These are phyloP conservation scores for Graphilbum ipis-grandicollis DNA, from an alignment of 2,329 filamentous ascomycete genomes.

Conservation along the genomic window DNA sequence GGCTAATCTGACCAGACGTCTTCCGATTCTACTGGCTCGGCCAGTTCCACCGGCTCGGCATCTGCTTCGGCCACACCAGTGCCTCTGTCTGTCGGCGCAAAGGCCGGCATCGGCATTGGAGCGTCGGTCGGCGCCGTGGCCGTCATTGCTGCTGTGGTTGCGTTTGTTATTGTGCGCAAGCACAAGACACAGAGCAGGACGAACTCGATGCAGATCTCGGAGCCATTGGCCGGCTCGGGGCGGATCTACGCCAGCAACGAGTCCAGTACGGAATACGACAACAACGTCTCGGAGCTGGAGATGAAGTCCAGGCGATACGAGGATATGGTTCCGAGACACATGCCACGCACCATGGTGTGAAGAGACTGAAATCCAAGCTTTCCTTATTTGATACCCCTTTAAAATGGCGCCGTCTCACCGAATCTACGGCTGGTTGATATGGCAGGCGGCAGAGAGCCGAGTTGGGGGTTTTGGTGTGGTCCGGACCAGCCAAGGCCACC, in stretches of 20 bases:
- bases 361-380: neutral
- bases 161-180: slow-evolving; percentile 6
- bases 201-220: slow-evolving; percentile 25
- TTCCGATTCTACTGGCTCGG: neutral
- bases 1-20: neutral
- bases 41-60: neutral
- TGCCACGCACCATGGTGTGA: slow-evolving; percentile 23
- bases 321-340: slow-evolving; percentile 35
- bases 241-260: slow-evolving; percentile 20
- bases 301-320: slow-evolving; percentile 36
- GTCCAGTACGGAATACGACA: slow-evolving; percentile 19
- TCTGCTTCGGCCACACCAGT: neutral
- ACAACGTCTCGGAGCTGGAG: slow-evolving; percentile 26
- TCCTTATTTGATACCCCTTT: neutral
- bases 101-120: slow-evolving; percentile 10
- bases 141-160: slow-evolving; percentile 5
- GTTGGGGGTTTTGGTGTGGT: too few species aligned
- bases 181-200: slow-evolving; percentile 2
- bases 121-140: slow-evolving; percentile 7
- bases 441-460: too few species aligned
- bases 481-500: too few species aligned
- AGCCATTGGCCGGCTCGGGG: slow-evolving; percentile 30
- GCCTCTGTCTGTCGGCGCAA: slow-evolving; percentile 7
- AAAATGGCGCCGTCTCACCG: too few species aligned
- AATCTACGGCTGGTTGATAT: neutral